These are phyloP conservation scores for Whalleya microplaca DNA, from an alignment of 2,329 filamentous ascomycete species.

Conservation along the genomic window DNA sequence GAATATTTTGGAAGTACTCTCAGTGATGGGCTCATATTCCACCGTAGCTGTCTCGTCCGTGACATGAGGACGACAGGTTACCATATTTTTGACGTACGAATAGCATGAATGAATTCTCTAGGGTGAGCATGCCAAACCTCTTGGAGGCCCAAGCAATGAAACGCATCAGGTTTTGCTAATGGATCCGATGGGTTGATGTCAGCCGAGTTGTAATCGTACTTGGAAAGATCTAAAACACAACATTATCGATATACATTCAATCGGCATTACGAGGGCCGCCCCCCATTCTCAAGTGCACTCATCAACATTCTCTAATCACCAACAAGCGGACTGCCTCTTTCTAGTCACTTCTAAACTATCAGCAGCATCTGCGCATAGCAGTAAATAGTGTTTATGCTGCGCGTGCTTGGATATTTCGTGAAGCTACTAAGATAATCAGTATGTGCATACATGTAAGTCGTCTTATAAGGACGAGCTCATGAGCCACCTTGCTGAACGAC, in stretches of 20 bases:
- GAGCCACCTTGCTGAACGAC: no score
- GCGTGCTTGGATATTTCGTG: constrained; percentile 69
- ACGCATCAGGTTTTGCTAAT: constrained; percentile 62
- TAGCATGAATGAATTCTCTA: constrained; percentile 65
- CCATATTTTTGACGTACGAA: constrained; percentile 29
- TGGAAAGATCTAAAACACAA: no score
- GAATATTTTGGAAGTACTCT: no score
- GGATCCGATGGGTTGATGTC: constrained; percentile 38
- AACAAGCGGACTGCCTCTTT: constrained; percentile 60
- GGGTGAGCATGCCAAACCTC: constrained; percentile 63
- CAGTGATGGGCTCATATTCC: constrained; percentile 42
- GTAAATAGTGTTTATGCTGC: constrained; percentile 68
- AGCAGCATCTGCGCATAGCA: constrained; percentile 65
- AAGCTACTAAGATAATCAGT: not conserved
- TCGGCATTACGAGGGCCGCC: constrained; percentile 60
- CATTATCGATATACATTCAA: constrained; percentile 27
- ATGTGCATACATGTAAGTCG: no score
- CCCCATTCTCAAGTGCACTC: constrained; percentile 54
- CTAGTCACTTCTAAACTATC: constrained; percentile 56
- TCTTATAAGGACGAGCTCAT: no score
- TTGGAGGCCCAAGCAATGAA: constrained; percentile 64
- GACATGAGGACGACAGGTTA: no score
- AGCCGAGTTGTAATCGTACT: no score
- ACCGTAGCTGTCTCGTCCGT: constrained; percentile 44
- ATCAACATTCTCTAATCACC: constrained; percentile 67